phyloP scores from a whole-genome alignment of 1,284 basidiomycete species.

The Xanthoconium separans region DNA sequence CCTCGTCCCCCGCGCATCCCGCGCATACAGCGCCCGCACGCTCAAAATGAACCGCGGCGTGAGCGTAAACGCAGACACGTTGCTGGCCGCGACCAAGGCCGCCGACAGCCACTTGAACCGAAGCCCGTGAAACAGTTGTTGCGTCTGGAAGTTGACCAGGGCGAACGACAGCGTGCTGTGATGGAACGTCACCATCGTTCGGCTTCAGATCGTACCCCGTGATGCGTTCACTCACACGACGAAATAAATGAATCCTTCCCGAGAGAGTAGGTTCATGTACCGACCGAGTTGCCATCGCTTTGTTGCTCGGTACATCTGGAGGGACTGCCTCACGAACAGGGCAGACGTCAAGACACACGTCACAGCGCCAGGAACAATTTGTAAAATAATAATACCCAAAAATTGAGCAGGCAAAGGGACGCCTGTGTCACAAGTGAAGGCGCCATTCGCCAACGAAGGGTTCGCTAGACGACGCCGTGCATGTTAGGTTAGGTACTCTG shows the following conservation, averaged over 20 bases:
- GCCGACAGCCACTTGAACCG: not conserved
- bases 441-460: too few relatives aligned
- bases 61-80: not conserved
- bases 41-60: not conserved
- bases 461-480: not conserved
- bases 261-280: not conserved
- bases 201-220: too few relatives aligned
- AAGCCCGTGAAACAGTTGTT: not conserved
- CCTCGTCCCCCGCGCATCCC: not conserved
- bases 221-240: not conserved
- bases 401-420: not conserved
- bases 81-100: not conserved
- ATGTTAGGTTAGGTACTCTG: not conserved
- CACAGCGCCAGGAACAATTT: not conserved
- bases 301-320: slow-evolving; percentile 3
- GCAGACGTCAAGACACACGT: not conserved
- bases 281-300: slow-evolving; percentile 1
- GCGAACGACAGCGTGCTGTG: not conserved
- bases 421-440: not conserved
- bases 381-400: not conserved
- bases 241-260: not conserved
- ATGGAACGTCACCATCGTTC: too few relatives aligned
- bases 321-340: slow-evolving; percentile 3
- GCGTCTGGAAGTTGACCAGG: not conserved
- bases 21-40: not conserved